Conservation (phyloP, 2,329 filamentous ascomycete species). For the Chalaropsis ovoidea region DNA sequence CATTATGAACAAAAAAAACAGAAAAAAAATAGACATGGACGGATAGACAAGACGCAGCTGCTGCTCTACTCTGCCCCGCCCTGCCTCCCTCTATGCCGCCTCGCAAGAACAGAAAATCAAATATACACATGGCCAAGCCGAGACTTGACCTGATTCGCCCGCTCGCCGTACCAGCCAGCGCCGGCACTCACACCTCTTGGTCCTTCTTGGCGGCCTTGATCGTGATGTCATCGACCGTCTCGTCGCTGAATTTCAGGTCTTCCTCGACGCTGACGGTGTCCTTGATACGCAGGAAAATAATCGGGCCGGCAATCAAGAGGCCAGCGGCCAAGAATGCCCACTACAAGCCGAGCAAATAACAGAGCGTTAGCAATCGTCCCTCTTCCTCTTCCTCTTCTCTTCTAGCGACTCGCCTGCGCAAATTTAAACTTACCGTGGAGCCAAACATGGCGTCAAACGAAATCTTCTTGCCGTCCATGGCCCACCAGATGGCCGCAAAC, state of each 20-base stretch:
- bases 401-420: too few relatives aligned
- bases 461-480: slow-evolving; percentile 52
- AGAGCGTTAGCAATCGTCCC: background rate
- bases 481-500: slow-evolving; percentile 66
- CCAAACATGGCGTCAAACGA: slow-evolving; percentile 64
- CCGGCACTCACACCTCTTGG: background rate
- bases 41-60: too few relatives aligned
- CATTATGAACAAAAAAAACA: background rate
- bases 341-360: slow-evolving; percentile 40
- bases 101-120: background rate
- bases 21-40: background rate
- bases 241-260: slow-evolving; percentile 75
- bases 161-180: background rate
- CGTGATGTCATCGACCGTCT: slow-evolving; percentile 62
- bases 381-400: background rate
- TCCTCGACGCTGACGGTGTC: slow-evolving; percentile 73
- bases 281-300: slow-evolving; percentile 69
- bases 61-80: too few relatives aligned
- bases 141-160: background rate
- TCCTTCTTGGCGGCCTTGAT: slow-evolving; percentile 15
- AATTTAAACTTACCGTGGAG: slow-evolving; percentile 36
- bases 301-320: slow-evolving; percentile 64
- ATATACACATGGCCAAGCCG: background rate
- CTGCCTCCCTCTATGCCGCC: background rate
- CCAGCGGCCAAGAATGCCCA: slow-evolving; percentile 70